These are phyloP conservation scores for Leccinum broughii DNA, from an alignment of 768 basidiomycete species.

Conservation along the genomic window DNA sequence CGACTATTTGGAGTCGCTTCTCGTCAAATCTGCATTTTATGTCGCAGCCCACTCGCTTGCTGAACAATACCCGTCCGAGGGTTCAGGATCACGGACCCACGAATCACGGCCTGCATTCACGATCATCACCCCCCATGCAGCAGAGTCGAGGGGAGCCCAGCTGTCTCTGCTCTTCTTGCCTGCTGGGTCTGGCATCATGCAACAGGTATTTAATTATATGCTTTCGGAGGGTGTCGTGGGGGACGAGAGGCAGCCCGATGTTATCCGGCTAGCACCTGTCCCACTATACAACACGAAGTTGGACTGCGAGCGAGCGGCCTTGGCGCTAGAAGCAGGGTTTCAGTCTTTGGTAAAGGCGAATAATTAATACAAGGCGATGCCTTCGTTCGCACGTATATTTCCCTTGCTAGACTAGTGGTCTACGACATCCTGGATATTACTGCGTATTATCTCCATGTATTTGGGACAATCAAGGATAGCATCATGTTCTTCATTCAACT, in stretches of 20 bases:
- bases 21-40: conserved; percentile 65
- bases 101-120: conserved; percentile 60
- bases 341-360: conserved; percentile 24
- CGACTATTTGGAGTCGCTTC: conserved; percentile 60
- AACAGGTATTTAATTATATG: conserved; percentile 60
- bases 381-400: conserved; percentile 5
- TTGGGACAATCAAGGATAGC: conserved; percentile 43
- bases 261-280: conserved; percentile 84
- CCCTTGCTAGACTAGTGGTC: conserved; percentile 5
- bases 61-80: conserved; percentile 28
- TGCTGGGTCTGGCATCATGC: conserved; percentile 60
- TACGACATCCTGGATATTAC: conserved; percentile 37
- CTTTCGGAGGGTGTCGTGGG: conserved; percentile 77
- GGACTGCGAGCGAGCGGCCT: conserved; percentile 74
- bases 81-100: conserved; percentile 16
- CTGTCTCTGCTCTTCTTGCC: conserved; percentile 84
- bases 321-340: conserved; percentile 61
- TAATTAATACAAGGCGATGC: conserved; percentile 9
- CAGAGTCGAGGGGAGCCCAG: conserved; percentile 77
- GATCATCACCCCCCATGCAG: conserved; percentile 83
- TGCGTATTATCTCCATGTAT: conserved; percentile 48
- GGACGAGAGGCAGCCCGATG: conserved; percentile 89
- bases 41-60: conserved; percentile 42
- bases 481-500: conserved; percentile 54
- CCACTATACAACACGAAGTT: conserved; percentile 83